Conservation (phyloP, 768 basidiomycete species). For the Pseudohyphozyma bogoriensis region DNA sequence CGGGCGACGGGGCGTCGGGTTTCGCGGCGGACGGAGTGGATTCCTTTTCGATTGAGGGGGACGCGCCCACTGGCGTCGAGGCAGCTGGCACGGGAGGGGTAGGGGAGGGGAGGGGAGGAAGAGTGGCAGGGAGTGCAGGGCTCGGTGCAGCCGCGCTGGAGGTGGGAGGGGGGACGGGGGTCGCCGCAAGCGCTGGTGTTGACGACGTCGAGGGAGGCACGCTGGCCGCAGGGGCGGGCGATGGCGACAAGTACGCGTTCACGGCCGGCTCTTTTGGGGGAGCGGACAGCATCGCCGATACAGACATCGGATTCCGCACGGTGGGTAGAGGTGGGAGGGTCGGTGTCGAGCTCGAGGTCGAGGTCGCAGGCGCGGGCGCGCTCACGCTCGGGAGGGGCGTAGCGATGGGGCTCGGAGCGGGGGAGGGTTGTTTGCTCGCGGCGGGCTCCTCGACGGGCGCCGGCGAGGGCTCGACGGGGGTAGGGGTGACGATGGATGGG, state of each 20-base stretch:
- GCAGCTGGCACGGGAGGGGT: not conserved
- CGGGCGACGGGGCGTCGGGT: not conserved
- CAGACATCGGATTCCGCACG: conserved; percentile 22
- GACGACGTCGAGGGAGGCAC: conserved; percentile 7
- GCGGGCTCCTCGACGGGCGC: too few relatives aligned
- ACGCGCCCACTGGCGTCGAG: not conserved
- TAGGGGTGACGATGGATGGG: too few relatives aligned
- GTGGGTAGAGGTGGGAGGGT: not conserved
- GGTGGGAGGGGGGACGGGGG: not conserved
- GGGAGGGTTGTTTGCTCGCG: too few relatives aligned
- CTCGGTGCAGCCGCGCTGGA: not conserved
- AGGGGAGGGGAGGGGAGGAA: not conserved
- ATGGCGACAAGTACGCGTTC: conserved; percentile 2
- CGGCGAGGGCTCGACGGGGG: too few relatives aligned
- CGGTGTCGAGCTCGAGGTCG: not conserved
- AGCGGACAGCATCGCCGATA: conserved; percentile 26
- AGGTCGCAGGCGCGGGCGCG: not conserved
- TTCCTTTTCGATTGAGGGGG: not conserved
- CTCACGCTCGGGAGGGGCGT: conserved; percentile 1
- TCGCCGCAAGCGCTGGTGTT: not conserved
- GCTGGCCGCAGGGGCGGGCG: conserved; percentile 7
- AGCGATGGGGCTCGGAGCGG: not conserved
- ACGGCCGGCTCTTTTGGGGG: conserved; percentile 6
- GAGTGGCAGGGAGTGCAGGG: not conserved
- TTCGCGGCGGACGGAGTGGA: not conserved